phyloP scores from a whole-genome alignment of 208 protist genomes.

The Acanthamoeba lenticulata region DNA sequence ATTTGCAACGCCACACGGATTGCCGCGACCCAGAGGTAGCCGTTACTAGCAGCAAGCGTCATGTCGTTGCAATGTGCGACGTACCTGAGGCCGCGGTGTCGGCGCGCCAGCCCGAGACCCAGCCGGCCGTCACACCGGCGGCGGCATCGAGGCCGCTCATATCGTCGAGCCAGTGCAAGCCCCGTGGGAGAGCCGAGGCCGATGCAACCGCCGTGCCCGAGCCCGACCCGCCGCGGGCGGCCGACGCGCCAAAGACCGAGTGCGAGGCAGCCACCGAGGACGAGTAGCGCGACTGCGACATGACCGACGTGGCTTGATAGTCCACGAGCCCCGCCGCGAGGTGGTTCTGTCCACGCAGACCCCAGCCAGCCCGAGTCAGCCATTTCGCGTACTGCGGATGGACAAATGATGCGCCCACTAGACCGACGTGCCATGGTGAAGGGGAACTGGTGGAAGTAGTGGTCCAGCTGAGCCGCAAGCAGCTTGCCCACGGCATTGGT shows the following conservation, averaged over 20 bases:
- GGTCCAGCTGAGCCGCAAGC: not conserved
- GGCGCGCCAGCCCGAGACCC: not conserved
- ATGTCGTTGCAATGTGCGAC: too few relatives aligned
- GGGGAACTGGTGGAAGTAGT: not conserved
- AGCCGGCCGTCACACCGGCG: not conserved
- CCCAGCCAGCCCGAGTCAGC: too few relatives aligned
- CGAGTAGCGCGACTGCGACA: not conserved
- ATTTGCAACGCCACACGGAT: too few relatives aligned
- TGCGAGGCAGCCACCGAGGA: not conserved
- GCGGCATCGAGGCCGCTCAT: not conserved
- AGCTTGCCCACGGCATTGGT: not conserved
- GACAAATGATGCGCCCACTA: too few relatives aligned
- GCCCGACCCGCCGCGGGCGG: not conserved
- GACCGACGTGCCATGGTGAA: not conserved
- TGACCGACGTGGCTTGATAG: not conserved
- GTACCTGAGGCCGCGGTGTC: not conserved
- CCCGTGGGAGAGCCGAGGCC: not conserved
- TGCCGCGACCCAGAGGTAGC: too few relatives aligned
- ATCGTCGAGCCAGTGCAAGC: not conserved
- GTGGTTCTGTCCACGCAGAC: too few relatives aligned
- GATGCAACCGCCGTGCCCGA: not conserved
- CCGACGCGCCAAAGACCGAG: not conserved
- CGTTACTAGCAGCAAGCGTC: too few relatives aligned
- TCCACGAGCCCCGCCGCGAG: not conserved
- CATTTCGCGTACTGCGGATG: too few relatives aligned